Conservation (phyloP, 768 basidiomycete genomes). For the Auricularia heimuer region DNA sequence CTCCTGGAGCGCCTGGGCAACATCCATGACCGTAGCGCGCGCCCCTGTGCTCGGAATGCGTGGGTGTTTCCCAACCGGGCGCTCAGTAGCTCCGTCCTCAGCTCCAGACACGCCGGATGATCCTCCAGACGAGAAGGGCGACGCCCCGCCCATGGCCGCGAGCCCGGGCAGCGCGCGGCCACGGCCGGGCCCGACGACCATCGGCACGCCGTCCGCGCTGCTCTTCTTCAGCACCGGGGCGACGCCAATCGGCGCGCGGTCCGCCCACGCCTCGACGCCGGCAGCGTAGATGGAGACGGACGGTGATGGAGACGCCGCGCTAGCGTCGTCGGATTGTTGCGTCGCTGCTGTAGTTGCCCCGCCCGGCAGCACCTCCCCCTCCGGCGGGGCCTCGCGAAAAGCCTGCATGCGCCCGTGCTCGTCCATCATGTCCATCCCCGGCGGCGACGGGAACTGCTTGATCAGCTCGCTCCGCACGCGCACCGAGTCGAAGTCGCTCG, state of each 20-base stretch:
- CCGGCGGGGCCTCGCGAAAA: not conserved
- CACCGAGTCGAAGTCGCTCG: constrained; percentile 1
- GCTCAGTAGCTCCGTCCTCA: not conserved
- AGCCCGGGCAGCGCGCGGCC: constrained; percentile 37
- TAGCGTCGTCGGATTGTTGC: not conserved
- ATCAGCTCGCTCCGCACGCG: constrained; percentile 2
- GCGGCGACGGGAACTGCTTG: not conserved
- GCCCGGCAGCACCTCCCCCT: constrained; percentile 11
- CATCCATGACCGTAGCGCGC: constrained; percentile 68
- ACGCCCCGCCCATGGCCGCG: constrained; percentile 10
- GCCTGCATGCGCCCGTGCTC: not conserved
- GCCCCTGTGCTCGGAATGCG: constrained; percentile 62
- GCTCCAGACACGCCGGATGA: not conserved
- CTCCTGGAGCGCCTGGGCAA: constrained; percentile 51
- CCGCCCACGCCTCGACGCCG: constrained; percentile 17
- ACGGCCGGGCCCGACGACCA: constrained; percentile 18
- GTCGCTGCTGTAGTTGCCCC: constrained; percentile 16
- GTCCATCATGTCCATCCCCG: not conserved
- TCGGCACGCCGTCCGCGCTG: not conserved
- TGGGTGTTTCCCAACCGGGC: constrained; percentile 25
- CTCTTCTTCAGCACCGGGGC: constrained; percentile 12
- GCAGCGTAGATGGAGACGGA: not conserved
- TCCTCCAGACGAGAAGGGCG: constrained; percentile 1
- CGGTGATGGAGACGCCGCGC: not conserved
- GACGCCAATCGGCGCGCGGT: constrained; percentile 23